phyloP scores from a whole-genome alignment of 2,329 filamentous ascomycete species.

The Clonostachys chloroleuca region DNA sequence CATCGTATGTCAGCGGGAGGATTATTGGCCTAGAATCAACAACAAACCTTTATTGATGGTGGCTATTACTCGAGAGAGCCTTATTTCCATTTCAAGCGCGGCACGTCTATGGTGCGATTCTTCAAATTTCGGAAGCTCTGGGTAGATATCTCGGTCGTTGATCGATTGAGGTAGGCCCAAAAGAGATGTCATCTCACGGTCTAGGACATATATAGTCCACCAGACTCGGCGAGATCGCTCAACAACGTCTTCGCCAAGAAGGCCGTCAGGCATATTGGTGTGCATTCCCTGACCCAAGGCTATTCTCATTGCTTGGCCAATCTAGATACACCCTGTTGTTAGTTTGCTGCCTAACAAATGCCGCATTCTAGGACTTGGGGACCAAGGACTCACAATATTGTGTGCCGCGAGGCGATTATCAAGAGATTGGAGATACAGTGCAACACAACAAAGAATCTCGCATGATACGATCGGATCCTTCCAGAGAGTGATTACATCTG shows the following conservation, averaged over 20 bases:
- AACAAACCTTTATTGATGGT: slow-evolving; percentile 9
- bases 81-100: slow-evolving; percentile 23
- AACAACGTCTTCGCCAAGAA: slow-evolving; percentile 30
- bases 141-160: slow-evolving; percentile 43
- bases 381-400: slow-evolving; percentile 27
- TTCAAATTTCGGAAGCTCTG: slow-evolving; percentile 22
- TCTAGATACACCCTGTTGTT: slow-evolving; percentile 15
- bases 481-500: slow-evolving; percentile 20
- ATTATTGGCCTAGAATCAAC: no score
- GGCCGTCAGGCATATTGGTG: slow-evolving; percentile 39
- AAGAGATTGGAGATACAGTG: slow-evolving; percentile 46
- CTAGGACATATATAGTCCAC: slow-evolving; percentile 50
- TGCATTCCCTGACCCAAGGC: slow-evolving; percentile 46
- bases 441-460: slow-evolving; percentile 45
- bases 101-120: slow-evolving; percentile 15
- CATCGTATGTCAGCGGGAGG: not conserved
- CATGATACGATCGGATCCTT: slow-evolving; percentile 37
- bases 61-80: slow-evolving; percentile 19
- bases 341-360: not conserved
- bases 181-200: slow-evolving; percentile 47
- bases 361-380: no score
- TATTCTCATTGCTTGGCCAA: slow-evolving; percentile 46
- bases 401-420: slow-evolving; percentile 39
- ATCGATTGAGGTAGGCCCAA: slow-evolving; percentile 47
- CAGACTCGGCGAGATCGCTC: slow-evolving; percentile 43